Evolutionary conservation across 164 flowering plant species (phyloP).

Genomic region (Kalanchoe fedtschenkoi): DNA sequence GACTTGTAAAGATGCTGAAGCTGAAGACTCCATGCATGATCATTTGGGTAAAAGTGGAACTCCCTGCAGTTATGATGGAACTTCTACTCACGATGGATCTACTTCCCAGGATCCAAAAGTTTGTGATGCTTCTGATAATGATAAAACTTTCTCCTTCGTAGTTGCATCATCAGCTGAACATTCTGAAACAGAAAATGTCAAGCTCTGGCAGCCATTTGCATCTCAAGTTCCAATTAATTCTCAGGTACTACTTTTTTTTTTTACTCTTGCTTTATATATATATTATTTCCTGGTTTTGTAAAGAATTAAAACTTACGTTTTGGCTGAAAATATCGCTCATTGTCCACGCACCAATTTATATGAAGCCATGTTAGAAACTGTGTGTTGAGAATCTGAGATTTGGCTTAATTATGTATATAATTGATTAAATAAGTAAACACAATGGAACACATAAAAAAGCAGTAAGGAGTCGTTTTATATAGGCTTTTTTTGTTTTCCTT

Average conservation of each 20-base stretch:
- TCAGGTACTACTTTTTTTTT: background rate
- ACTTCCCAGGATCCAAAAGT: slow-evolving; percentile 21
- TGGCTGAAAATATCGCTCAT: no score
- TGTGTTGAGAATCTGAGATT: no score
- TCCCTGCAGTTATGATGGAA: background rate
- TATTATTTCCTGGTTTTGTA: no score
- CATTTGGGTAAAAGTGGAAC: background rate
- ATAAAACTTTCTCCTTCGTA: slow-evolving; percentile 47
- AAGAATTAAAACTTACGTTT: no score
- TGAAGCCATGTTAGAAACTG: no score
- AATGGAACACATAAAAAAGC: background rate
- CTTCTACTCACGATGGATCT: background rate
- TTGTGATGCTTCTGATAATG: slow-evolving; percentile 25
- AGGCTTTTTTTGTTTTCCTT: background rate
- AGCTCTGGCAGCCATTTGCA: slow-evolving; percentile 19
- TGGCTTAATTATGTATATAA: background rate
- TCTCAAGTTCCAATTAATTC: background rate
- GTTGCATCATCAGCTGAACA: slow-evolving; percentile 28
- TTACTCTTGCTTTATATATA: no score
- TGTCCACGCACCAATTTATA: no score
- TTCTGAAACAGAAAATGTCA: slow-evolving; percentile 24
- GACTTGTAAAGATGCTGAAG: background rate
- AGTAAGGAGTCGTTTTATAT: background rate
- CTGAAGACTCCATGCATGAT: background rate
- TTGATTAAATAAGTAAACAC: background rate